Evolutionary conservation across 352 stramenopile genomes (phyloP).

Genomic region (Phytophthora hybrid): DNA sequence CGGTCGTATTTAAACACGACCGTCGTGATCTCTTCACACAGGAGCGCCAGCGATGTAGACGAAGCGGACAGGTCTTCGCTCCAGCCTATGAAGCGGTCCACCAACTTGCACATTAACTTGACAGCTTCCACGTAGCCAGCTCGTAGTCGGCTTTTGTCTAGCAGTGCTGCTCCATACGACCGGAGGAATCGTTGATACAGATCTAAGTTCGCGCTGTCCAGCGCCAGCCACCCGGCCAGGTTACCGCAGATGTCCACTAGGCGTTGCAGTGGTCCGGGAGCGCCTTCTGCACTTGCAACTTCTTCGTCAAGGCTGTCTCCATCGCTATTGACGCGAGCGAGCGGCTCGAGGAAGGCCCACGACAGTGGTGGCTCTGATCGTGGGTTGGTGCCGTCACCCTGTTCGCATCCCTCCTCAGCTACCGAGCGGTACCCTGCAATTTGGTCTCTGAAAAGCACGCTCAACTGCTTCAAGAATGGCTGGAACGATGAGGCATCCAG

Average conservation of each 20-base stretch:
- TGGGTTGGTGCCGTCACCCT: background rate
- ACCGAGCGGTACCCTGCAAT: conserved; percentile 10
- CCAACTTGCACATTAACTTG: conserved; percentile 35
- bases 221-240: too few species aligned
- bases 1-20: conserved; percentile 47
- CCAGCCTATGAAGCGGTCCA: conserved; percentile 35
- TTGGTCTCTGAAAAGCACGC: conserved; percentile 33
- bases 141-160: too few species aligned
- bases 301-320: too few species aligned
- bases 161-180: too few species aligned
- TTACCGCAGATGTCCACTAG: too few species aligned
- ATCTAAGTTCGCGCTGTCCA: too few species aligned
- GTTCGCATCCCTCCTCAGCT: background rate
- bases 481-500: conserved; percentile 44
- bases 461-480: conserved; percentile 40
- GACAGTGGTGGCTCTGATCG: conserved; percentile 17
- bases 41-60: conserved; percentile 29
- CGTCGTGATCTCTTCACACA: conserved; percentile 47
- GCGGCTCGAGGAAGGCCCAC: too few species aligned
- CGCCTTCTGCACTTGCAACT: too few species aligned
- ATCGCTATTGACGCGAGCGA: too few species aligned
- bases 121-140: conserved; percentile 45
- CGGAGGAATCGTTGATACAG: too few species aligned
- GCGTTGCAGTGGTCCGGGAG: too few species aligned
- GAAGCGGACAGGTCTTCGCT: conserved; percentile 9